Base-by-base conservation (phyloP, 2,329 filamentous ascomycete genomes). In the Trichophyton equinum region DNA sequence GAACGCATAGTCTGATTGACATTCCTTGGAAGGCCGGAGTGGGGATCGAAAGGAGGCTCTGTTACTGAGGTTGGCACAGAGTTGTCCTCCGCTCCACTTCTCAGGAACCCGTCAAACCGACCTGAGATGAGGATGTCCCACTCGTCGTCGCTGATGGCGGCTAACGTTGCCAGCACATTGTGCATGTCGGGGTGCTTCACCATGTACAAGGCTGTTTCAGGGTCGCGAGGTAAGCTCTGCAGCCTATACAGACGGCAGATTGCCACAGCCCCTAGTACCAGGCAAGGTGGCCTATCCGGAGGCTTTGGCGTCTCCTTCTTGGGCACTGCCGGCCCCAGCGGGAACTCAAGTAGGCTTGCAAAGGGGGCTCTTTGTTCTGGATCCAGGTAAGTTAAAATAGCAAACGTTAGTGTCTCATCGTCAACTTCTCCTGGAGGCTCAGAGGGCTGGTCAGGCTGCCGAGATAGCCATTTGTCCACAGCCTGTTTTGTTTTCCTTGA, bases 41-140 rank as follows among this genome's bases (percentile, higher is more conserved):
- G 71, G 33, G 72, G 70, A 58, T 69, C 72, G 13, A 53, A 33
- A 4, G 64, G 61, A 60, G 65, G 64, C 13, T 67, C 67, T 15
- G 68, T 60, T 51, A 65, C 61, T 57, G 67, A 60, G 6, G 67
- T 62, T 47, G 66, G 62, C 6, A 67, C 64, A 4, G 75, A 68
- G 8, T 69, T 55, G 55, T 81, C 78, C 65, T 96, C 91, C 5
- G 89, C 90, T 22, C 92, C 92, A 51, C 90, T 95, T 84, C 92
- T 95, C 20, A 96, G 80, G 75, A 97, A 97, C 3, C 92, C 92
- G 70, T 96, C 91, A 68, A 97, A 97, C 30, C 92, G 87, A 30
- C 92, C 92, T 0, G 92, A 96, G 3, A 87, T 89, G 11, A 97
- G 80, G 60, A 97, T 95, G 64, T 96, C 92, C 92, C 92, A 97